Conservation (phyloP, 129 eudicot species). For the Artemisia tridentata region DNA sequence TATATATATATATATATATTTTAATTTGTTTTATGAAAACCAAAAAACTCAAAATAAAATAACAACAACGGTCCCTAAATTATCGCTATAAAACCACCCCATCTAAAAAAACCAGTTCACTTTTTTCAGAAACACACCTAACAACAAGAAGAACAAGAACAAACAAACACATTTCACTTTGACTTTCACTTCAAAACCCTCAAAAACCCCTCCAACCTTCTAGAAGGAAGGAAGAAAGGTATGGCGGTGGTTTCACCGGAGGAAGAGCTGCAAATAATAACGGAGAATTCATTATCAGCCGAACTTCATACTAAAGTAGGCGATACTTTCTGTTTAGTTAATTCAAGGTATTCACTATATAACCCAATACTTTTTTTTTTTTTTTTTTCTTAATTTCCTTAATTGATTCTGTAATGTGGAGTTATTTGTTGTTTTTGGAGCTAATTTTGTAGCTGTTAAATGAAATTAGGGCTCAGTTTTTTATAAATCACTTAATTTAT, state of each 20-base stretch:
- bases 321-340: slow-evolving; percentile 74
- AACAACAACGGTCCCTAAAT: too few species aligned
- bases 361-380: too few species aligned
- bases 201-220: not conserved
- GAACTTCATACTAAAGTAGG: slow-evolving; percentile 76
- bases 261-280: slow-evolving; percentile 58
- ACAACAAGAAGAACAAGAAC: not conserved
- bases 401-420: not conserved
- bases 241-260: slow-evolving; percentile 65
- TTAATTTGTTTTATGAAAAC: too few species aligned
- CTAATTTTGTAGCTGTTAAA: not conserved
- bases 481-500: not conserved
- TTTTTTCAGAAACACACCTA: slow-evolving; percentile 14
- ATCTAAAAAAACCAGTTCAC: slow-evolving; percentile 9
- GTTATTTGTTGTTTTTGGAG: slow-evolving; percentile 9
- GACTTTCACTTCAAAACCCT: slow-evolving; percentile 18
- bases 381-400: not conserved
- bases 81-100: not conserved
- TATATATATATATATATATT: too few species aligned
- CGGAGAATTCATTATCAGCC: slow-evolving; percentile 50
- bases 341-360: slow-evolving; percentile 40
- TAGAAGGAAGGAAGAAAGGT: slow-evolving; percentile 11
- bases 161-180: slow-evolving; percentile 10
- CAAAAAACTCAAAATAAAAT: too few species aligned
- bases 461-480: slow-evolving; percentile 8